These are phyloP conservation scores for Excoecaria cochinchinensis DNA, from an alignment of 345 rosid genomes.

Conservation along the genomic window DNA sequence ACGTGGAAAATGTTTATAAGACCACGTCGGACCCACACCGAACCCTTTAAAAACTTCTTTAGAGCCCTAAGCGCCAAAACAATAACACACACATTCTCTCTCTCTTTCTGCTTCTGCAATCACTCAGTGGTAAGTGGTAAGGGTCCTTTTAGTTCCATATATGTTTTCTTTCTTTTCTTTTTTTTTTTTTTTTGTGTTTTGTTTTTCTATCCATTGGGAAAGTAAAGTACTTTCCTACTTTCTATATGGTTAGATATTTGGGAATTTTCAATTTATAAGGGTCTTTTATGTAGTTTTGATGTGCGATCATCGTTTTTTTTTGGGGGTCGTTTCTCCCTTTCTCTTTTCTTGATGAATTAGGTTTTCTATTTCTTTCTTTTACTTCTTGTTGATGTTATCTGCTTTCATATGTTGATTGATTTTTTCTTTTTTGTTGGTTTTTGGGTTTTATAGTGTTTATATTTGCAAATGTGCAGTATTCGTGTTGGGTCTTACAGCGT, in stretches of 20 bases:
- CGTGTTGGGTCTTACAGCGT: neutral
- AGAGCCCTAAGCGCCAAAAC: conserved; percentile 38
- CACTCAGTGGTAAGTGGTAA: conserved; percentile 12
- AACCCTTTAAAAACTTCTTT: conserved; percentile 36
- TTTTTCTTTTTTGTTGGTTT: neutral
- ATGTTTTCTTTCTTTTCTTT: neutral
- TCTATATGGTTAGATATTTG: neutral
- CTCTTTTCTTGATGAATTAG: neutral
- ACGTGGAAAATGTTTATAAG: neutral
- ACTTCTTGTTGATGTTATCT: neutral
- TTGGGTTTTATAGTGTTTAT: neutral
- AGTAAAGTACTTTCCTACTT: neutral
- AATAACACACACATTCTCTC: conserved; percentile 13
- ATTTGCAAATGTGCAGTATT: neutral
- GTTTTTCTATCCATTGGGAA: neutral
- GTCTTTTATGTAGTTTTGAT: neutral
- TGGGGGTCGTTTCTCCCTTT: neutral
- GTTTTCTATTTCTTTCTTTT: neutral
- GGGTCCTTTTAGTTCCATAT: conserved; percentile 7
- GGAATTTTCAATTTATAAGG: neutral
- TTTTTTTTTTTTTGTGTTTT: neutral
- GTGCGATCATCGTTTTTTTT: neutral
- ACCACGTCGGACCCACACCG: conserved; percentile 37
- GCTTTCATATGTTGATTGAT: neutral
- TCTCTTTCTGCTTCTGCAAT: neutral